Base-by-base conservation (phyloP, 1,284 basidiomycete genomes). In the Cryptococcus sp. region DNA sequence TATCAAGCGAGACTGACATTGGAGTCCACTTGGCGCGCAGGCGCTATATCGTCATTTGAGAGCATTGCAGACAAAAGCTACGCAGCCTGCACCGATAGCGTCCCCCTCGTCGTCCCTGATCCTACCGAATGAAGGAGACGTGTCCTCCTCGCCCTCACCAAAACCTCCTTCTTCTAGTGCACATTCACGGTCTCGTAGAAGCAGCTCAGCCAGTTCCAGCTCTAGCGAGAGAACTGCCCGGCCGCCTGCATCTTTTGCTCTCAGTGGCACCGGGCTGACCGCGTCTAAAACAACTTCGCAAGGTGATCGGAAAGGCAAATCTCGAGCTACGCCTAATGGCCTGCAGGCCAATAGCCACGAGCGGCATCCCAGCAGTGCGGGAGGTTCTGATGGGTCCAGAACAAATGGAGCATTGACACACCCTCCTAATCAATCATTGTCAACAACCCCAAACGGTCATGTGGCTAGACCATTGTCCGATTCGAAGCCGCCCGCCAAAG, bases 21-120 rank as follows among this genome's bases (percentile, higher is more conserved):
- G 47, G 27, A 35, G 31, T 10, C 8, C 13, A 35, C 31, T 35
- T 35, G 31, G 8, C 31, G 46, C 15, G 22, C 50, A 75, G 73
- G 69, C 62, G 4, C 61, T 76, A 16, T 76, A 71, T 45, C 64
- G 72, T 20, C 74, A 76, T 49, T 61, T 76, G 15, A 64, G 74
- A 20, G 46, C 63, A 5, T 49, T 68, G 6, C 60, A 73, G 57
- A 51, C 62, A 6, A 58, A 55, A 17, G 31, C 56, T 11, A 50
- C 61, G 15, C 8, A 57, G 58, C 22, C 62, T 22, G 57, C 60
- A 15, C 44, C 64, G 49, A 60, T 70, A 15, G 67, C 69, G 5
- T 68, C 69, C 6, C 69, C 71, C 3, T 57, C 63, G 3, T 59
- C 59, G 20, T 71, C 69, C 11, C 57, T 57, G 35, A 48, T 68